Percentiles rank a stretch among this genome's conserved stretches.
Conservation (phyloP, 2,329 filamentous ascomycete species). For the Chalaropsis thielavioides region DNA sequence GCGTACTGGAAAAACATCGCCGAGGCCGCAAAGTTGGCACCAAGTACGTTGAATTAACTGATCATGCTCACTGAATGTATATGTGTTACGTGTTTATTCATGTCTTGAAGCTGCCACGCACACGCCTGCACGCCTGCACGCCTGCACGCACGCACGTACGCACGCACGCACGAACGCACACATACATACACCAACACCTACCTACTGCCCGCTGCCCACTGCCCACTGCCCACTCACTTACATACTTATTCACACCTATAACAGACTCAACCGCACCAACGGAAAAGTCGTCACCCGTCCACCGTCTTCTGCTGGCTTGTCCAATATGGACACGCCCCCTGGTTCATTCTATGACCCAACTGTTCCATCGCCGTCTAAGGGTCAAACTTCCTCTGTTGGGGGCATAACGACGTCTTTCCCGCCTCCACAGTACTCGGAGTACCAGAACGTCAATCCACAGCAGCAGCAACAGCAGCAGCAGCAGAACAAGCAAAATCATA, state of each 20-base stretch:
- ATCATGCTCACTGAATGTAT: neutral
- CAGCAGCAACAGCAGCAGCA: neutral
- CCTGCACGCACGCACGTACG: neutral
- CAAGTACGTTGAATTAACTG: constrained; percentile 20
- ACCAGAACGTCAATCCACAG: neutral
- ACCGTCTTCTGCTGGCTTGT: constrained; percentile 3
- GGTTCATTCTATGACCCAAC: neutral
- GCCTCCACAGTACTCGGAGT: neutral
- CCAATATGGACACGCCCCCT: constrained; percentile 1
- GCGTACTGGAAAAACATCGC: constrained; percentile 28
- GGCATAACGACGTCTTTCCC: neutral
- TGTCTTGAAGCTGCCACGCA: constrained; percentile 4
- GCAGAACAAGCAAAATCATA: neutral
- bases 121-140: constrained; percentile 1
- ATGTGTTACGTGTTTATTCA: neutral
- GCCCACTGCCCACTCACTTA: too few relatives aligned
- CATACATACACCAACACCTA: neutral
- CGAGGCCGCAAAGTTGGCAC: constrained; percentile 28
- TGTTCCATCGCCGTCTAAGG: neutral
- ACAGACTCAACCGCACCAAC: constrained; percentile 14
- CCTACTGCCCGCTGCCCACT: neutral
- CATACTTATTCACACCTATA: neutral
- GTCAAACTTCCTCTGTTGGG: neutral
- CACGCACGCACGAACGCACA: neutral
- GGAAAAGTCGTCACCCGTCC: constrained; percentile 13